Evolutionary conservation across 345 rosid species (phyloP).

Genomic region (Syzygium aromaticum): DNA sequence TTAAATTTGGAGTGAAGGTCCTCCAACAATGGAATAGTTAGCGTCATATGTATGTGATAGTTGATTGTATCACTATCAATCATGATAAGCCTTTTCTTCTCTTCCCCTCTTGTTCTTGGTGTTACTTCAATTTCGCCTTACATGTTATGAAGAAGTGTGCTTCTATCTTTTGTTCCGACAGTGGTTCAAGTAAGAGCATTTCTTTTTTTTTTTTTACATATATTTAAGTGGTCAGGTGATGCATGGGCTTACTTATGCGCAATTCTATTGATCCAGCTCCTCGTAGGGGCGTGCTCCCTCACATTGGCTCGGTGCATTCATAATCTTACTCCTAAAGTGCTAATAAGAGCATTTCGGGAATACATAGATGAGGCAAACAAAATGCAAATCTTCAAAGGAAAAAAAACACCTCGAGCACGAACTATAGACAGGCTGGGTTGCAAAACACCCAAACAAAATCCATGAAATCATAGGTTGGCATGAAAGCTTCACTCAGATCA

Average conservation of each 20-base stretch:
- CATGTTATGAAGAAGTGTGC: neutral
- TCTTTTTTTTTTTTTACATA: neutral
- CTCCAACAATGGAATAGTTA: neutral
- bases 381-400: neutral
- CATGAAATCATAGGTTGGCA: neutral
- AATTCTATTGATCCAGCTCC: neutral
- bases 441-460: neutral
- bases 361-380: neutral
- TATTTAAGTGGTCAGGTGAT: neutral
- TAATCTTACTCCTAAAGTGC: neutral
- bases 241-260: neutral
- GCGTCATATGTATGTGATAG: neutral
- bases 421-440: neutral
- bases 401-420: neutral
- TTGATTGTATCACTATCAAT: neutral
- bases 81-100: neutral
- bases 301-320: neutral
- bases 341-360: neutral
- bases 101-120: neutral
- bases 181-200: neutral
- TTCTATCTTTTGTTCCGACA: neutral
- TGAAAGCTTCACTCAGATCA: neutral
- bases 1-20: neutral
- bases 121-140: neutral
- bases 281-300: neutral